Evolutionary conservation across 306 rosid species (phyloP).

Genomic region (Medicago truncatula): DNA sequence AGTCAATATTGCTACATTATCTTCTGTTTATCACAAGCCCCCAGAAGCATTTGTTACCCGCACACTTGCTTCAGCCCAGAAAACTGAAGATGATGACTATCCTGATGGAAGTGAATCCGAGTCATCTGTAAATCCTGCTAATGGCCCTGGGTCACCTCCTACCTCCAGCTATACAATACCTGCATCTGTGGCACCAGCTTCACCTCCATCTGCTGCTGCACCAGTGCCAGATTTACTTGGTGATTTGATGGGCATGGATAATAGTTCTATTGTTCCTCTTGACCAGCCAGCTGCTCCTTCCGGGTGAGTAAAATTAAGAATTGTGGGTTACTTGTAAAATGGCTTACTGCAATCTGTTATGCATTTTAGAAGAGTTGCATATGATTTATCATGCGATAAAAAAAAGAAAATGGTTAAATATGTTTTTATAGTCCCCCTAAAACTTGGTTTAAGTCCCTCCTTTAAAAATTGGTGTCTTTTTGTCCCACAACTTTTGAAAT

Average conservation of each 20-base stretch:
- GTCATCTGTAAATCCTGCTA: conserved; percentile 63
- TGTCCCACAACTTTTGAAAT: background rate
- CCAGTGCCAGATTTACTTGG: conserved; percentile 95
- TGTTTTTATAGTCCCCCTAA: background rate
- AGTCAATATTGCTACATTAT: conserved; percentile 92
- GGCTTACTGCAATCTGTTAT: conserved; percentile 14
- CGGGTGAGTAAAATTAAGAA: conserved; percentile 64
- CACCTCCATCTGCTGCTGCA: conserved; percentile 61
- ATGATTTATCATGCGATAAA: conserved; percentile 13
- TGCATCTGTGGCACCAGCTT: conserved; percentile 51
- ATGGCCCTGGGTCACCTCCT: conserved; percentile 68
- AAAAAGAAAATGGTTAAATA: background rate
- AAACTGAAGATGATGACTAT: conserved; percentile 86
- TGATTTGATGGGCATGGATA: conserved; percentile 88
- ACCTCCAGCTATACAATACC: conserved; percentile 60
- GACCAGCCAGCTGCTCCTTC: conserved; percentile 81
- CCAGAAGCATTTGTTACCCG: conserved; percentile 96
- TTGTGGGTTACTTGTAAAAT: conserved; percentile 31
- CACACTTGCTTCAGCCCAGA: conserved; percentile 63
- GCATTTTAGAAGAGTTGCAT: conserved; percentile 33
- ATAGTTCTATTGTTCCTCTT: conserved; percentile 72
- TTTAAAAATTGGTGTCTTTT: background rate
- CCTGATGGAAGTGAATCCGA: conserved; percentile 91
- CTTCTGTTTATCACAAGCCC: conserved; percentile 99
- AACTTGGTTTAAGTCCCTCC: background rate